phyloP scores from a whole-genome alignment of 176 grass and related monocot species.

The Phyllostachys edulis region DNA sequence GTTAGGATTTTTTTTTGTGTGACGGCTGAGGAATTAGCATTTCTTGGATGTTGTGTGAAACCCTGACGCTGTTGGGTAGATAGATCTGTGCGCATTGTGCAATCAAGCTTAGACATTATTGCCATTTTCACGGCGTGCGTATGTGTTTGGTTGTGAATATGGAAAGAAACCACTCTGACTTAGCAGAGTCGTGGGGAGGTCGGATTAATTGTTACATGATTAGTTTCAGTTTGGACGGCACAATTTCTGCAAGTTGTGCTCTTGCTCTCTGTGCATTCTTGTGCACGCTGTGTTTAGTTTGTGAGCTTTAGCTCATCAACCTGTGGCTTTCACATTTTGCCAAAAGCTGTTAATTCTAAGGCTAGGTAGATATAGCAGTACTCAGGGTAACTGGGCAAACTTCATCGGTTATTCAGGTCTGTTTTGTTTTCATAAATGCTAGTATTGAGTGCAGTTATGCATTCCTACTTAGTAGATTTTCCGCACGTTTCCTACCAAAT shows the following conservation, averaged over 20 bases:
- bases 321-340: not conserved
- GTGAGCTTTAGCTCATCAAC: not conserved
- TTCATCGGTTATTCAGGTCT: not conserved
- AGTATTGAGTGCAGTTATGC: not conserved
- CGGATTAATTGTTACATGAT: not conserved
- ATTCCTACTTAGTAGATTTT: not conserved
- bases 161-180: not conserved
- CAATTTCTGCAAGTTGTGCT: not conserved
- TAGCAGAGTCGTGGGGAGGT: not conserved
- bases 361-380: not conserved
- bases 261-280: not conserved
- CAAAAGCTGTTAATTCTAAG: not conserved
- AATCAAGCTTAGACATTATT: constrained; percentile 1
- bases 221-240: not conserved
- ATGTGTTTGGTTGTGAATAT: not conserved
- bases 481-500: not conserved
- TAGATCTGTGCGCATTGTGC: constrained; percentile 13
- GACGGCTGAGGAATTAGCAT: not conserved
- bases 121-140: not conserved
- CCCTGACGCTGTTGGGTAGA: not conserved
- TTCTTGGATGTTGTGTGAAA: not conserved
- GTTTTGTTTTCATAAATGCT: not conserved
- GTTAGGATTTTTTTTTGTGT: not conserved
- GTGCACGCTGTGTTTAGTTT: not conserved
- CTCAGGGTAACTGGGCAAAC: not conserved